Evolutionary conservation across 805 yeast species (phyloP).

Genomic region (Kurtzmaniella cleridarum): DNA sequence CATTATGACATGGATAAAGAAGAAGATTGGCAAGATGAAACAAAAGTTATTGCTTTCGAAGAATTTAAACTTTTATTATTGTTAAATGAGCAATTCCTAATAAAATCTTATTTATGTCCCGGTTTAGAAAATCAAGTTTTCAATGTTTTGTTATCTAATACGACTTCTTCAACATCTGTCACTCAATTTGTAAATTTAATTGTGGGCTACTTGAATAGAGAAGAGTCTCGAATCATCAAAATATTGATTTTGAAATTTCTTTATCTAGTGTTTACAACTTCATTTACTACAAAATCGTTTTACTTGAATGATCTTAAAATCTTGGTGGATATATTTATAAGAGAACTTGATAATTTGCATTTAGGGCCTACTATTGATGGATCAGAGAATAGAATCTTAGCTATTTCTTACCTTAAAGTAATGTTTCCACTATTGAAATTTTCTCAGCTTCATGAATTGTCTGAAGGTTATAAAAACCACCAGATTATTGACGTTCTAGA

Average conservation of each 20-base stretch:
- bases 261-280: conserved; percentile 65
- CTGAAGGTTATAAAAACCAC: conserved; percentile 51
- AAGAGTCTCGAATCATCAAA: conserved; percentile 62
- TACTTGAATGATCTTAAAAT: conserved; percentile 84
- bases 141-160: conserved; percentile 39
- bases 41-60: conserved; percentile 49
- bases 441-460: conserved; percentile 49
- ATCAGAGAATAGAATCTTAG: conserved; percentile 49
- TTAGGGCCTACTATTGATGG: conserved; percentile 42
- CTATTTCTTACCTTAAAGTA: conserved; percentile 57
- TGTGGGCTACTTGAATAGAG: conserved; percentile 65
- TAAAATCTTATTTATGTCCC: conserved; percentile 37
- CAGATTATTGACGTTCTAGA: conserved; percentile 48
- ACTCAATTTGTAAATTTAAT: conserved; percentile 64
- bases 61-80: conserved; percentile 68
- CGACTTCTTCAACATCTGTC: conserved; percentile 27
- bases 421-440: conserved; percentile 64
- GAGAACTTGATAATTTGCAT: conserved; percentile 73
- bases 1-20: conserved; percentile 24
- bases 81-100: conserved; percentile 84
- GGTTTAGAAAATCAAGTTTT: conserved; percentile 46
- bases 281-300: conserved; percentile 58
- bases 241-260: conserved; percentile 75
- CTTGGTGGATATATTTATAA: conserved; percentile 71
- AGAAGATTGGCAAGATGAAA: conserved; percentile 43